These are phyloP conservation scores for Ramalina peruviana DNA, from an alignment of 495 filamentous ascomycete genomes.

Conservation along the genomic window DNA sequence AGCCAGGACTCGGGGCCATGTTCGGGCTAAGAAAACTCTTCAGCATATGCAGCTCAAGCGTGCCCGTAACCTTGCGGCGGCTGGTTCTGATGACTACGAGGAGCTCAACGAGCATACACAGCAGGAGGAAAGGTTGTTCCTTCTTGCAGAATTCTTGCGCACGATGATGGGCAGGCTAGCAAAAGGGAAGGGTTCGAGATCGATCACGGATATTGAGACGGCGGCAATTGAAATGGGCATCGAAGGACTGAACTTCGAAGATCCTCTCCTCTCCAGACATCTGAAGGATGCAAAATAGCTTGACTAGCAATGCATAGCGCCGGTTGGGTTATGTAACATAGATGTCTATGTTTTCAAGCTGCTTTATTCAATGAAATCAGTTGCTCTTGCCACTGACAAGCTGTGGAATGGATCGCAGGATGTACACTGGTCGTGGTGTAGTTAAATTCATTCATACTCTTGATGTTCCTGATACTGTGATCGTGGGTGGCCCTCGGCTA, in stretches of 20 bases:
- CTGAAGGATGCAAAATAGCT: too few species aligned
- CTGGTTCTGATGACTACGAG: slow-evolving; percentile 15
- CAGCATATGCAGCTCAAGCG: slow-evolving; percentile 19
- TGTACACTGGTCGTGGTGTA: too few species aligned
- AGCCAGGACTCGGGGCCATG: too few species aligned
- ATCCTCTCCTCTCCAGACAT: slow-evolving; percentile 13
- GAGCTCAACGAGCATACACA: slow-evolving; percentile 28
- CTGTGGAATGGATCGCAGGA: too few species aligned
- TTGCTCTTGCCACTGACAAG: too few species aligned
- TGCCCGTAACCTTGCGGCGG: slow-evolving; percentile 8
- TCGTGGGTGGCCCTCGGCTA: too few species aligned
- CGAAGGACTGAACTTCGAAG: slow-evolving; percentile 22
- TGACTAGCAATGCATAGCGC: too few species aligned
- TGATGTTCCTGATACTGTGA: too few species aligned
- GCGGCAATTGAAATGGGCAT: slow-evolving; percentile 45
- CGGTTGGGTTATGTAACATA: too few species aligned
- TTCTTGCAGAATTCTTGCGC: slow-evolving; percentile 36
- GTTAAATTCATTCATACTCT: too few species aligned
- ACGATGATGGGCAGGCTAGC: slow-evolving; percentile 35
- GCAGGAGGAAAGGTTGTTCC: slow-evolving; percentile 34
- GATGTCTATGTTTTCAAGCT: too few species aligned
- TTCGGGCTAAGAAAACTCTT: slow-evolving; percentile 15
- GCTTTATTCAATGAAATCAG: too few species aligned
- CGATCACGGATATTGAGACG: slow-evolving; percentile 29
- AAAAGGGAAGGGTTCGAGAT: slow-evolving; percentile 15